These are phyloP conservation scores for Vicia faba DNA, from an alignment of 306 rosid species.

Conservation along the genomic window DNA sequence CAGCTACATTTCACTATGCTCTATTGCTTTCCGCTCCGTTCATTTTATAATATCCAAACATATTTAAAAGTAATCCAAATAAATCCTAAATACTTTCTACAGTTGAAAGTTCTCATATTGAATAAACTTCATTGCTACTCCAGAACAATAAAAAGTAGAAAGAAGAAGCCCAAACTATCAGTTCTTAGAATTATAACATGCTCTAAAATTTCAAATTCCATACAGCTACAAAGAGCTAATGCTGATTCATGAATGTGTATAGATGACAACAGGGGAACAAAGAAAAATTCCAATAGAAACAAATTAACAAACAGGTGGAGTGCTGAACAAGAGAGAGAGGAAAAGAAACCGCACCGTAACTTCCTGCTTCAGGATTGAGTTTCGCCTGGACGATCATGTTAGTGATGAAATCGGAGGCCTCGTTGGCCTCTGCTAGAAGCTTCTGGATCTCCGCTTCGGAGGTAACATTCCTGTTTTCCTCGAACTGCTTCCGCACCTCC, in stretches of 20 bases:
- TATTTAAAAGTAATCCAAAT: not conserved
- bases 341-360: conserved; percentile 60
- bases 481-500: conserved; percentile 79
- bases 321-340: conserved; percentile 24
- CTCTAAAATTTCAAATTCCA: not conserved
- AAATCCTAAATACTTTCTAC: not conserved
- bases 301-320: conserved; percentile 44
- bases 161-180: not conserved
- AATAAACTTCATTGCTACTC: not conserved
- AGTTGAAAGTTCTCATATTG: too few species aligned
- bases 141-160: not conserved
- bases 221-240: not conserved
- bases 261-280: too few species aligned
- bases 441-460: conserved; percentile 73
- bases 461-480: conserved; percentile 60
- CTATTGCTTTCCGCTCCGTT: too few species aligned
- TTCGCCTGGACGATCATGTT: conserved; percentile 87
- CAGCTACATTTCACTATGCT: too few species aligned
- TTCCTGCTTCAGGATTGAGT: conserved; percentile 61
- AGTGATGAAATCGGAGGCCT: conserved; percentile 81
- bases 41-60: too few species aligned
- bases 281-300: not conserved
- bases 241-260: too few species aligned
- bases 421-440: conserved; percentile 72
- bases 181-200: not conserved